Evolutionary conservation across 2,329 filamentous ascomycete species (phyloP).

Genomic region (Alternaria conjuncta): DNA sequence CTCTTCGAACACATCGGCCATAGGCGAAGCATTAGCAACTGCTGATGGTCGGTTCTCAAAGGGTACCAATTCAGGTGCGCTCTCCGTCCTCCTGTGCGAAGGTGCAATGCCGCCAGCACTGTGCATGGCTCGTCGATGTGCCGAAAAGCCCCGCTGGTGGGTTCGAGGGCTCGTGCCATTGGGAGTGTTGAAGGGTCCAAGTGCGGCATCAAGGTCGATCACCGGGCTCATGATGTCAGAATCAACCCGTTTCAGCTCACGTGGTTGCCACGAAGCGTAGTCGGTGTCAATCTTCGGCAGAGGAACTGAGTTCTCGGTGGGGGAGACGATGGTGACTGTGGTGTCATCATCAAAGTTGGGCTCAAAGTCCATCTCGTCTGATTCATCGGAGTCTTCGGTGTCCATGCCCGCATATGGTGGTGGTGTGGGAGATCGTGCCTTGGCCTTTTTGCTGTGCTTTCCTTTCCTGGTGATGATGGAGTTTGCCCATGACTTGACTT

Average conservation of each 20-base stretch:
- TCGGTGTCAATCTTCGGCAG: conserved; percentile 42
- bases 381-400: conserved; percentile 41
- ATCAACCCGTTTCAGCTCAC: conserved; percentile 46
- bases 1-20: conserved; percentile 88
- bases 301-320: conserved; percentile 29
- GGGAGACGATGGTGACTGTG: conserved; percentile 51
- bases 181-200: conserved; percentile 90
- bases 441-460: conserved; percentile 57
- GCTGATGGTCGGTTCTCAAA: conserved; percentile 64
- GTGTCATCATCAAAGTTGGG: conserved; percentile 52
- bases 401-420: conserved; percentile 36
- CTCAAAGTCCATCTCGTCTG: conserved; percentile 47
- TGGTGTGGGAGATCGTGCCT: conserved; percentile 43
- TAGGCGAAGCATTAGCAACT: conserved; percentile 70
- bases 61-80: conserved; percentile 77
- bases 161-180: conserved; percentile 69
- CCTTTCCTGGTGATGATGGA: conserved; percentile 70
- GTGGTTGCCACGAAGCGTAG: conserved; percentile 48
- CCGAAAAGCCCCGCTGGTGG: conserved; percentile 44
- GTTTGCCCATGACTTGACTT: conserved; percentile 76
- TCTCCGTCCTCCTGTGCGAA: conserved; percentile 79
- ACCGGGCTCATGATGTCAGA: conserved; percentile 76
- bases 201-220: conserved; percentile 91
- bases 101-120: conserved; percentile 78
- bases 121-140: conserved; percentile 71